Percentiles rank a stretch among this genome's conserved stretches.
Conservation (phyloP, 106 monocot species). For the Dendrobium catenatum region DNA sequence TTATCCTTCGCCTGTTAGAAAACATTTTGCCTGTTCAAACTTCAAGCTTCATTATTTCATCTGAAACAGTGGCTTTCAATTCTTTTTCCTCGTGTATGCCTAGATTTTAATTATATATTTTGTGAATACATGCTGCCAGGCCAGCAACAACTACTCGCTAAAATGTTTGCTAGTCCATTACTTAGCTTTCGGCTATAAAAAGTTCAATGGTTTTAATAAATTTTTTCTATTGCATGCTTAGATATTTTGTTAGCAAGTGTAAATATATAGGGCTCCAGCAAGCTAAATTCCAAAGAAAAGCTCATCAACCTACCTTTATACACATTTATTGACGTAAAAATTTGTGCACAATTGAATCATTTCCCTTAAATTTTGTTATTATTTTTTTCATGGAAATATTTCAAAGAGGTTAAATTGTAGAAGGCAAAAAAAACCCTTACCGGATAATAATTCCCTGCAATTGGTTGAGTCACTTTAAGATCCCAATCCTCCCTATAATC, state of each 20-base stretch:
- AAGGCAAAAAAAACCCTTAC: constrained; percentile 25
- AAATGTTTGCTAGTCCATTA: neutral
- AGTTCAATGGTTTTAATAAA: neutral
- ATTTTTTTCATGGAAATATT: neutral
- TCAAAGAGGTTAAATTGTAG: neutral
- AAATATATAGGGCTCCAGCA: neutral
- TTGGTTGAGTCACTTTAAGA: constrained; percentile 69
- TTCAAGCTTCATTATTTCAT: too few species aligned
- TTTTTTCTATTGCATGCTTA: neutral
- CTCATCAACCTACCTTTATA: neutral
- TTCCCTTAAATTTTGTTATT: neutral
- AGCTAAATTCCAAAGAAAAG: neutral
- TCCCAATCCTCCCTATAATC: constrained; percentile 78
- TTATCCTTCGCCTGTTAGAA: too few species aligned
- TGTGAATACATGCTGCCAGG: neutral
- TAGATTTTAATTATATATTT: neutral
- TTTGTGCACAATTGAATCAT: neutral
- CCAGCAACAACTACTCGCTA: neutral
- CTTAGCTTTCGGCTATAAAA: neutral
- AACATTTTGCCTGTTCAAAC: too few species aligned
- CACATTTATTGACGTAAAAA: neutral
- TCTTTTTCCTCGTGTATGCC: neutral
- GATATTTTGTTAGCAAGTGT: neutral
- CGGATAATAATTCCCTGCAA: constrained; percentile 92
- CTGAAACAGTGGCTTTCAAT: neutral